Percentiles rank a stretch among this genome's conserved stretches.
These are phyloP conservation scores for Trapa bicornis DNA, from an alignment of 345 rosid species.

Conservation along the genomic window DNA sequence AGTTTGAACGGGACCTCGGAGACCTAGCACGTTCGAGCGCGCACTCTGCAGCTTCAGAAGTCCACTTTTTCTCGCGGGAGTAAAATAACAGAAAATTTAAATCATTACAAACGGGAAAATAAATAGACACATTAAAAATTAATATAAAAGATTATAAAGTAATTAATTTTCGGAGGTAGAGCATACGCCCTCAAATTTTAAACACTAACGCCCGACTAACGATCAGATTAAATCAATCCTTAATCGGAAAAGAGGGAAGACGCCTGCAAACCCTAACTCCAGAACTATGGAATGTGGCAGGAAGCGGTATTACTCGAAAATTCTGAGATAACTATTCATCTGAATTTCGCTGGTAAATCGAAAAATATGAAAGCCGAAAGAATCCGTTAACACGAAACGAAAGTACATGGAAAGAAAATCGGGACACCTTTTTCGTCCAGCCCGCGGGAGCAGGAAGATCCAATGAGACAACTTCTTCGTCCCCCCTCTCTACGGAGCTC, in stretches of 20 bases:
- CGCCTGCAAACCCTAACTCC: slow-evolving; percentile 6
- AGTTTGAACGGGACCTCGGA: neutral
- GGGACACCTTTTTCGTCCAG: slow-evolving; percentile 28
- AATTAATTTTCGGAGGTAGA: neutral
- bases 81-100: neutral
- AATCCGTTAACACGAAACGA: neutral
- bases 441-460: slow-evolving; percentile 41
- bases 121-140: neutral
- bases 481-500: slow-evolving; percentile 12
- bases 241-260: neutral
- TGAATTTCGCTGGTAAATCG: neutral
- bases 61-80: neutral
- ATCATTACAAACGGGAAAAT: neutral
- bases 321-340: neutral
- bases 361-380: neutral
- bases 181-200: neutral
- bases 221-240: neutral
- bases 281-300: neutral
- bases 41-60: neutral
- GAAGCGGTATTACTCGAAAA: neutral
- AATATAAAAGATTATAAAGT: neutral
- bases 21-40: neutral
- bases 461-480: slow-evolving; percentile 25
- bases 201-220: neutral
- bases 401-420: neutral